These are phyloP conservation scores for Cyclanthera cordifolia DNA, from an alignment of 306 rosid genomes.

Conservation along the genomic window DNA sequence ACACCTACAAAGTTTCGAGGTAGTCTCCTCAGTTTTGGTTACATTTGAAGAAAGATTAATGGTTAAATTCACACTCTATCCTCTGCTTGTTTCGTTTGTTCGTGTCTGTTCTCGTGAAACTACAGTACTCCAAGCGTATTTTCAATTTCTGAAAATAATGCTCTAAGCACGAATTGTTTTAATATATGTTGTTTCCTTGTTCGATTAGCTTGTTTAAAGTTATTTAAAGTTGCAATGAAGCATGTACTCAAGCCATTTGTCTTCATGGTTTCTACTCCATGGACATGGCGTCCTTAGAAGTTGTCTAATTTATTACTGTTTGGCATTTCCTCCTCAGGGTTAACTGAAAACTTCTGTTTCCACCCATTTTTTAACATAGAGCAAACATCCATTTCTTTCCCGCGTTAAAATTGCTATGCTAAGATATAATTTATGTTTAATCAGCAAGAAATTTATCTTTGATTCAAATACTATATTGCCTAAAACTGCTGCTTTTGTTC, in stretches of 20 bases:
- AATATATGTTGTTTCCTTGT: background rate
- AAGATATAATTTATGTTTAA: background rate
- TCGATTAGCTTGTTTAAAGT: background rate
- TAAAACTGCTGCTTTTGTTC: background rate
- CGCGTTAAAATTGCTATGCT: background rate
- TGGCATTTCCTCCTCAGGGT: background rate
- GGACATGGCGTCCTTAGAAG: background rate
- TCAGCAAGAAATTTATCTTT: background rate
- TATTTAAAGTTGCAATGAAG: background rate
- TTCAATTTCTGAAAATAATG: background rate
- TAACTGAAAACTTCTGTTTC: background rate
- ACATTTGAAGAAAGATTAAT: background rate
- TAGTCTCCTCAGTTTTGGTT: conserved; percentile 18
- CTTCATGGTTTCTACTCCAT: background rate
- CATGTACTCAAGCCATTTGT: background rate
- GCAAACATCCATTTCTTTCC: background rate
- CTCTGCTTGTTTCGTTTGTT: background rate
- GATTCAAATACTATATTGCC: background rate
- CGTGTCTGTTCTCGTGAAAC: background rate
- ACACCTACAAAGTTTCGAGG: conserved; percentile 29
- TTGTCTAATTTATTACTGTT: background rate
- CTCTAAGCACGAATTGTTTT: background rate
- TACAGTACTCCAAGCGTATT: background rate
- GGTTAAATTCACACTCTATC: background rate
- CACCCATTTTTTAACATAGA: background rate